Percentiles rank a stretch among this genome's conserved stretches.
These are phyloP conservation scores for Tanacetum coccineum DNA, from an alignment of 129 eudicot genomes.

Conservation along the genomic window DNA sequence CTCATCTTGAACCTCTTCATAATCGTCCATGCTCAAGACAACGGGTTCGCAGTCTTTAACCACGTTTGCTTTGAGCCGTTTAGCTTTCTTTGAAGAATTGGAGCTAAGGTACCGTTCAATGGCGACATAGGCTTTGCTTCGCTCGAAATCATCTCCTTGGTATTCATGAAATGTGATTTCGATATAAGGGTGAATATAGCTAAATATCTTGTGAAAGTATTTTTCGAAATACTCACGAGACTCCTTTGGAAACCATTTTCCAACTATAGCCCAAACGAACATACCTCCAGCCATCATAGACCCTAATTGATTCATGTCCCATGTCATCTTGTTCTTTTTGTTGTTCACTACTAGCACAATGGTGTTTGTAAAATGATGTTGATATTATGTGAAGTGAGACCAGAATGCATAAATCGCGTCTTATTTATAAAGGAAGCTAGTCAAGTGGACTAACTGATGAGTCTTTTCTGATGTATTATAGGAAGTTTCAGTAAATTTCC, in stretches of 20 bases:
- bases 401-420: not conserved
- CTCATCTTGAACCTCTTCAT: constrained; percentile 43
- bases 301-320: constrained; percentile 26
- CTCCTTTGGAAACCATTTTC: constrained; percentile 16
- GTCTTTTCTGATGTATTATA: no score
- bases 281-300: constrained; percentile 15
- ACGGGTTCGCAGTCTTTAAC: constrained; percentile 27
- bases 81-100: constrained; percentile 28
- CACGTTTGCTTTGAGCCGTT: constrained; percentile 32
- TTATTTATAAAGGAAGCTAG: not conserved
- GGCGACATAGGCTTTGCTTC: constrained; percentile 32
- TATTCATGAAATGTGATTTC: constrained; percentile 34
- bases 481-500: no score
- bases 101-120: constrained; percentile 39
- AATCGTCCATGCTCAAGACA: constrained; percentile 42
- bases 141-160: constrained; percentile 24
- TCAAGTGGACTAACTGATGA: no score
- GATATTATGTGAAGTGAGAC: not conserved
- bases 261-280: constrained; percentile 18
- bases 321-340: constrained; percentile 19
- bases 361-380: not conserved
- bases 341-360: not conserved
- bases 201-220: constrained; percentile 6
- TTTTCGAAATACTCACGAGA: not conserved
- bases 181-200: constrained; percentile 19